Percentiles rank a stretch among this genome's conserved stretches.
phyloP scores from a whole-genome alignment of 2,329 filamentous ascomycete species.

The Phialophora chinensis region DNA sequence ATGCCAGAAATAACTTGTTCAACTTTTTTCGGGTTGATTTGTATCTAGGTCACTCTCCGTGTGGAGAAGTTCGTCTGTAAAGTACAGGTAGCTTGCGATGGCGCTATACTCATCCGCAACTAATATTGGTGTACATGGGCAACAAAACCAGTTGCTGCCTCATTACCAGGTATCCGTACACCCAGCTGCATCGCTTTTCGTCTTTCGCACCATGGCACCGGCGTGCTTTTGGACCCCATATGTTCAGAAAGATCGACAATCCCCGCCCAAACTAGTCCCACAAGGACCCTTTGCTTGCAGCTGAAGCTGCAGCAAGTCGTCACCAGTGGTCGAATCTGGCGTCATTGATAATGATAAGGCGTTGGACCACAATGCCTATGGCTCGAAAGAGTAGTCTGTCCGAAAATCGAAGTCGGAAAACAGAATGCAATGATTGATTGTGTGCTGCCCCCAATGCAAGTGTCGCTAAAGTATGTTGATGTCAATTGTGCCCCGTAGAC shows the following conservation, averaged over 20 bases:
- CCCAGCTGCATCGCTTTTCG: conserved; percentile 10
- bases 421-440: conserved; percentile 5
- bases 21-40: conserved; percentile 18
- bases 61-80: conserved; percentile 13
- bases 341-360: conserved; percentile 10
- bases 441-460: conserved; percentile 12
- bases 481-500: conserved; percentile 15
- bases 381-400: background rate
- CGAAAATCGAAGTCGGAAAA: conserved; percentile 2
- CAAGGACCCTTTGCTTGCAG: conserved; percentile 12
- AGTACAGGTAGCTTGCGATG: conserved; percentile 10
- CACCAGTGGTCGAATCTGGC: conserved; percentile 8
- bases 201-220: background rate
- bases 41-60: conserved; percentile 7
- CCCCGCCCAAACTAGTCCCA: conserved; percentile 10
- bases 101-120: conserved; percentile 8
- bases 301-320: conserved; percentile 16
- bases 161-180: conserved; percentile 8
- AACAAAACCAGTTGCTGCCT: conserved; percentile 21
- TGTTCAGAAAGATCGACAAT: conserved; percentile 18
- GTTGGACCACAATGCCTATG: conserved; percentile 12
- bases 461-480: conserved; percentile 3
- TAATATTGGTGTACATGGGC: conserved; percentile 25
- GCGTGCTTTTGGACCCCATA: conserved; percentile 11
- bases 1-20: conserved; percentile 18